Base-by-base conservation (phyloP, 805 yeast species). In the Candida peoriensis region DNA sequence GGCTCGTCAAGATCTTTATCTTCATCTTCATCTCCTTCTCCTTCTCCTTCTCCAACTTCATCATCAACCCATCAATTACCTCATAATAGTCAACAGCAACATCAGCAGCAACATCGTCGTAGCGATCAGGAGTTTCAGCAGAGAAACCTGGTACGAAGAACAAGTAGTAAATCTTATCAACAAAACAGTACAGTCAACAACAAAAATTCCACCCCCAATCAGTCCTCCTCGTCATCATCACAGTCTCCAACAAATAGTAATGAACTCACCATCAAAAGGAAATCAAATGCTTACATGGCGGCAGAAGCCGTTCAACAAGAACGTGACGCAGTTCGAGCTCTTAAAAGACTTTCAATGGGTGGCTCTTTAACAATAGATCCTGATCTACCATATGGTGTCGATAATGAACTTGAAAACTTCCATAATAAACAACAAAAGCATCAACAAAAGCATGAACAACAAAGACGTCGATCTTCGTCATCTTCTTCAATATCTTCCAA, bases 281-380 rank as follows among this genome's bases (percentile, higher is more conserved):
- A 66, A 38, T 64, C 72, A 36, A 62, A 74, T 49, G 64, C 68
- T 32, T 46, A 66, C 28, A 70, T 73, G 23, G 94, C 94, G 2
- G 88, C 86, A 4, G 77, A 77, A 47, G 86, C 87, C 6, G 74
- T 84, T 30, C 86, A 83, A 49, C 78, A 75, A 41, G 93, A 84
- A 52, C 68, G 81, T 42, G 76, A 77, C 57, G 76, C 78, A 54
- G 84, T 84, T 41, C 76, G 81, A 24, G 82, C 85, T 15, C 61
- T 84, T 44, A 84, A 84, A 53, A 64, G 94, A 39, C 63, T 81
- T 13, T 78, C 87, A 1, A 80, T 84, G 34, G 93, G 69, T 15
- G 63, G 66, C 32, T 67, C 68, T 17, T 39, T 63, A n/a, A 41
- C 60, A 32, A 69, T 74, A 41, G 94, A 83, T 50, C 90, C 90